A percentile compares a stretch with the other conserved stretches of the same genome.
phyloP scores from a whole-genome alignment of 106 monocot species.

The Acorus calamus region DNA sequence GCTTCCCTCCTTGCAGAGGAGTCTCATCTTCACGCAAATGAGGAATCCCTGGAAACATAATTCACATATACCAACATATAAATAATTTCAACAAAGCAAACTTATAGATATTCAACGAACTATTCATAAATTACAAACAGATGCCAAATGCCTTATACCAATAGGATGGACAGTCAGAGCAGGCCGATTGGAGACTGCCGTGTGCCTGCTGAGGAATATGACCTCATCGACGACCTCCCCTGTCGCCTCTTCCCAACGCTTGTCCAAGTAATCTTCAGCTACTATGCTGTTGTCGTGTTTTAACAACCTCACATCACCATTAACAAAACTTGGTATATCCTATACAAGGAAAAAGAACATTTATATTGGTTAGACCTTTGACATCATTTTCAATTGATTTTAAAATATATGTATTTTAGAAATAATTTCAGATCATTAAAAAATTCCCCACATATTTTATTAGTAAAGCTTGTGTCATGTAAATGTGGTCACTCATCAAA shows the following conservation, averaged over 20 bases:
- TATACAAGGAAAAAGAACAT: conserved; percentile 11
- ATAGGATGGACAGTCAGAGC: conserved; percentile 96
- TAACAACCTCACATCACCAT: conserved; percentile 57
- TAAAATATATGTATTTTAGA: no score
- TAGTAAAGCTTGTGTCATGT: no score
- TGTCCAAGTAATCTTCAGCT: conserved; percentile 81
- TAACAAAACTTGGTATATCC: conserved; percentile 60
- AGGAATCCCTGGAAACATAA: conserved; percentile 49
- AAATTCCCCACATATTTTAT: no score
- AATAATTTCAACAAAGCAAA: neutral
- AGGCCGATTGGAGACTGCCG: conserved; percentile 65
- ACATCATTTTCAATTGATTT: no score
- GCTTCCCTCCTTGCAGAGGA: conserved; percentile 67
- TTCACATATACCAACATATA: neutral
- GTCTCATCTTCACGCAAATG: conserved; percentile 67
- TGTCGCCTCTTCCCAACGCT: conserved; percentile 67
- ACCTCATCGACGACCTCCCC: conserved; percentile 73
- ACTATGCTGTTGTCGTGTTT: conserved; percentile 67
- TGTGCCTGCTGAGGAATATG: conserved; percentile 91
- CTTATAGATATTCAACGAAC: no score
- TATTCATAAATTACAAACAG: neutral
- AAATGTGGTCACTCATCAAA: no score
- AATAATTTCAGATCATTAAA: no score
- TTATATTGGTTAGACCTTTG: no score
- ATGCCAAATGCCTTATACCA: conserved; percentile 22